Base-by-base conservation (phyloP, 495 filamentous ascomycete species). In the Recurvomyces mirabilis region DNA sequence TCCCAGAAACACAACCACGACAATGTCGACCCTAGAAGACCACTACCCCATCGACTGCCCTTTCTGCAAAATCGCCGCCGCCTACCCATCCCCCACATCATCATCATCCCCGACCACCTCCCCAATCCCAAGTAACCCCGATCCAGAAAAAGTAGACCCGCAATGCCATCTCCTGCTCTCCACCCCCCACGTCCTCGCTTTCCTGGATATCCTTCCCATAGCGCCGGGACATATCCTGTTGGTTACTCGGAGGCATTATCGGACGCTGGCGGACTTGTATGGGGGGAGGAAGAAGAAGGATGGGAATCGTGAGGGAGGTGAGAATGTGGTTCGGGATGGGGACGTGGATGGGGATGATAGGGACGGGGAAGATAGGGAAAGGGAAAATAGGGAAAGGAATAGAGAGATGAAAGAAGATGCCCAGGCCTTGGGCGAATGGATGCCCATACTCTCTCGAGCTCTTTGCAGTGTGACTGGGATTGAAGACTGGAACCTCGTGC, bases 151-250 rank as follows among this genome's bases (percentile, higher is more conserved):
- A 30, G 38, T 58, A 3, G 33, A 38, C 43, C 62, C 62, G n/a
- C 51, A 47, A 38, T 50, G 41, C 4, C 80, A 83, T 60, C 55
- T 93, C 21, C 66, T 94, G 21, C 74, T 93, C 37, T 82, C 80
- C 1, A 85, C 84, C 0, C 70, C 73, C 0, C 56, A 75, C 51
- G 71, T 87, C 19, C 58, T 94, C 23, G 88, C 86, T 23, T 94
- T 95, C 62, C 69, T 94, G 31, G 89, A 94, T 64, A 89, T 91
- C 51, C 75, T 89, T 73, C 88, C 88, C 10, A 72, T 94, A 23
- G 76, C 80, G 0, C 63, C 59, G 0, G 87, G 87, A 0, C 88
- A 95, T 65, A 58, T 93, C 1, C 74, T 95, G 0, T 67, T 95
- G 17, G 78, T 74, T 21, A 78, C 84, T 24, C 71, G 88, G 42